Evolutionary conservation across 192 early-diverging fungal genomes (phyloP), one percentile per base, ranked within the genome.

Genomic region (Thamnidium elegans): DNA sequence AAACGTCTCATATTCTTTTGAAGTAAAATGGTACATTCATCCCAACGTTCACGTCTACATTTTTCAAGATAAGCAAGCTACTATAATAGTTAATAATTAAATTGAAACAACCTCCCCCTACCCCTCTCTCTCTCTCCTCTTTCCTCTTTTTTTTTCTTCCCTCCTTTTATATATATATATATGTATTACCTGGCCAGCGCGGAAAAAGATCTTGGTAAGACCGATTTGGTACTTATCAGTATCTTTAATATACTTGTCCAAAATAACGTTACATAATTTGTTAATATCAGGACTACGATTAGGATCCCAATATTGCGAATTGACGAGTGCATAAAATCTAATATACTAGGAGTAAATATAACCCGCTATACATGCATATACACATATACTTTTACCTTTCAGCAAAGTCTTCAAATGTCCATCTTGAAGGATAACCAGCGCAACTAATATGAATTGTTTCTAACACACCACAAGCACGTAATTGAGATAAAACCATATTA

Each of bases 391-490:
- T 44, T 45, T 87, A 83, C 30, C 95, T 91, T 68, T 94, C 89
- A 67, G 89, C 92, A 68, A 99, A 99, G 66, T 97, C 95, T 47
- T 81, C 82, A 77, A 90, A 97, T 14, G 87, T 79, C 77, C 89
- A 89, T 31, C 93, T 86, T 23, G 90, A 89, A 15, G 97, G 97
- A 73, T 99, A 99, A 31, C 97, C 97, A 13, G 94, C 95, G 68
- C 94, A 96, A 70, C 88, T 91, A 77, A 99, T 99, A 21, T 94
- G 89, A 78, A 99, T 99, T 8, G 97, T 99, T 80, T 99, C 97
- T 11, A 99, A 72, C 47, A 99, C 97, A 86, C 97, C 97, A 75
- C 97, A 99, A 30, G 97, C 97, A 55, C 96, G 88, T 55, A 99
- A 77, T 76, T 99, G 97, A 30, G 86, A 71, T 7, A 99, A 78